Evolutionary conservation across 2,329 filamentous ascomycete genomes (phyloP), one percentile per base, ranked within the genome.

Genomic region (Helotiales sp.): DNA sequence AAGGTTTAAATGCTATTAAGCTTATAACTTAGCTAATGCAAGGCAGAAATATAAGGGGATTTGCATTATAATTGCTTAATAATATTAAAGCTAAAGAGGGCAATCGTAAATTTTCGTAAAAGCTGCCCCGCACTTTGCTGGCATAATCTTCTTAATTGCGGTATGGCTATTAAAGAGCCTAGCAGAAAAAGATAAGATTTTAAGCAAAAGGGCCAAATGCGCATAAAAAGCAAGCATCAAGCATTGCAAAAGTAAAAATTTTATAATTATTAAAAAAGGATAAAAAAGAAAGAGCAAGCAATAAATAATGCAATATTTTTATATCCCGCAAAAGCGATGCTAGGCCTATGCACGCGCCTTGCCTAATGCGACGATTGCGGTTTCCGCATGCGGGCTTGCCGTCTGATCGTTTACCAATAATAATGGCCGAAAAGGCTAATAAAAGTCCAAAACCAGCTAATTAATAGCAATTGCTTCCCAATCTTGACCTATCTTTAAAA

Each of bases 11-110:
- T 43, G 32, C 66, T 65, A 50, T 13, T 13, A 13, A 70, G 65
- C 69, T 69, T 63, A 63, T 69, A 71, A 67, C 50, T 69, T 24
- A 43, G 55, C 67, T 50, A 68, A 68, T 68, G 55, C 65, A 58
- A 69, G n/a, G 50, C 57, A 30, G 24, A 10, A 43, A 13, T 64
- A 17, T 13, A 34, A 65, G 43, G 50, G 34, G 47, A 67, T 70
- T 40, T 1, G 64, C 43, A 22, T 69, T 59, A 65, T 30, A 68
- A 55, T 45, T 61, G 61, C 45, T 68, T 34, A 47, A 55, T 20
- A 70, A 64, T 43, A 70, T 70, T 30, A 50, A 71, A 59, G 64
- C 40, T 40, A 30, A 17, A 66, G 45, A 54, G n/a, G 68, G 58
- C 22, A 26, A 69, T 70, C 57, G 61, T n/a, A 37, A 49, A 68